A percentile compares a stretch with the other conserved stretches of the same genome.
Evolutionary conservation across 306 rosid species (phyloP).

Genomic region (Fragaria ananassa): DNA sequence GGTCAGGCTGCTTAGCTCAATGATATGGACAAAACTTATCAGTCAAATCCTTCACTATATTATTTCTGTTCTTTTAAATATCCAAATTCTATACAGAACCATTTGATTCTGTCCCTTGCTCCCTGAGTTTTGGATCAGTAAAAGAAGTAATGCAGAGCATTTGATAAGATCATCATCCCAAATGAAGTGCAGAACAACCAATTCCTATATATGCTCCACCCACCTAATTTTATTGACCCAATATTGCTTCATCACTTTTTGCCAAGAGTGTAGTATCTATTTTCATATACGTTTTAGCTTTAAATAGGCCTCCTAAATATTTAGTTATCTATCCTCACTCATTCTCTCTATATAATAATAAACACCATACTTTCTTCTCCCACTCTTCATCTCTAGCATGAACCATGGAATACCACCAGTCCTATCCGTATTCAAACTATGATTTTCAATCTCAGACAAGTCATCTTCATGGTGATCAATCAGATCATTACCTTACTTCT

Average conservation of each 20-base stretch:
- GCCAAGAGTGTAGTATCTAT: neutral
- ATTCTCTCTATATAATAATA: constrained; percentile 28
- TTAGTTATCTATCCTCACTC: neutral
- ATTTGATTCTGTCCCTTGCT: constrained; percentile 4
- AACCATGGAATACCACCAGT: constrained; percentile 53
- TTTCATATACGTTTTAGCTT: neutral
- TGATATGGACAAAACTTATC: neutral
- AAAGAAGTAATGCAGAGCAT: neutral
- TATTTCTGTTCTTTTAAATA: neutral
- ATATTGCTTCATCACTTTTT: constrained; percentile 7
- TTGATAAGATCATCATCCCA: constrained; percentile 1
- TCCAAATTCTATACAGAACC: neutral
- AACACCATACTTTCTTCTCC: constrained; percentile 24
- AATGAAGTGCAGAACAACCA: constrained; percentile 12
- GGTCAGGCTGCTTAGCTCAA: constrained; percentile 9
- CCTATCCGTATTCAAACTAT: constrained; percentile 15
- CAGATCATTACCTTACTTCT: constrained; percentile 32
- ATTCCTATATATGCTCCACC: constrained; percentile 3
- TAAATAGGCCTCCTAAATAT: constrained; percentile 4
- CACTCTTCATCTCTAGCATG: constrained; percentile 31
- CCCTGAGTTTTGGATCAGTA: neutral
- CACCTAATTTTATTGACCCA: neutral
- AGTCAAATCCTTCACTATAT: neutral
- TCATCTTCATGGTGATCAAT: neutral
- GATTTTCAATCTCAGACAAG: constrained; percentile 6